Base-by-base conservation (phyloP, 208 protist genomes). In the Wallacemonas sp. region DNA sequence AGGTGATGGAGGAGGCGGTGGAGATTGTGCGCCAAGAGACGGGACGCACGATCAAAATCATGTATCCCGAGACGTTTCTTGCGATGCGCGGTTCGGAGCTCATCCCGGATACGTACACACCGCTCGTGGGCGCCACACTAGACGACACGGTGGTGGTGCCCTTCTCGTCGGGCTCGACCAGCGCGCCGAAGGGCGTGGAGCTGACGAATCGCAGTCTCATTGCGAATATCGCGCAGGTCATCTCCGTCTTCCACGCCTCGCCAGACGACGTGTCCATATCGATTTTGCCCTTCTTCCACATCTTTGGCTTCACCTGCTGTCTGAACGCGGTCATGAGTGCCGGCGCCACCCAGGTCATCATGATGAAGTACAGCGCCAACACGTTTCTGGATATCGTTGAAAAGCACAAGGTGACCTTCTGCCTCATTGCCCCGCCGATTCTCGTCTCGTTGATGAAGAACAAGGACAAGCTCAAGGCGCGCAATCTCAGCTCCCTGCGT, bases 261-360 rank as follows among this genome's bases (percentile, higher is more conserved):
- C n/a, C n/a, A n/a, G n/a, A n/a, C 95, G 78, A 84, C 8, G 12
- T 89, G 89, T 32, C 55, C 2, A 26, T 94, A 26, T 61, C 71
- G 49, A 60, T 93, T 9, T 49, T 97, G 4, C 92, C 88, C 19
- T 79, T 83, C 32, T 96, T 86, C 32, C 91, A 96, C 67, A 92
- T 95, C 68, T 96, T 91, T 70, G 89, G 82, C 30, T 68, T 93
- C 61, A 80, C 87, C 14, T 58, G 84, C 24, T 66, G 80, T 24
- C 17, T 90, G 19, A 61, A 72, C 48, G 19, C 30, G 30, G 49
- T 36, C 21, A 66, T 92, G 24, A 30, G 34, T 12, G n/a, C 23
- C 11, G 68, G 72, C 8, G 70, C 41, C 27, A 77, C 19, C 39
- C 64, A 90, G 17, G 70, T 96, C 0, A 47, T 74, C 0, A 63